Evolutionary conservation across 2,329 filamentous ascomycete species (phyloP).

Genomic region (Orbilia quercus): DNA sequence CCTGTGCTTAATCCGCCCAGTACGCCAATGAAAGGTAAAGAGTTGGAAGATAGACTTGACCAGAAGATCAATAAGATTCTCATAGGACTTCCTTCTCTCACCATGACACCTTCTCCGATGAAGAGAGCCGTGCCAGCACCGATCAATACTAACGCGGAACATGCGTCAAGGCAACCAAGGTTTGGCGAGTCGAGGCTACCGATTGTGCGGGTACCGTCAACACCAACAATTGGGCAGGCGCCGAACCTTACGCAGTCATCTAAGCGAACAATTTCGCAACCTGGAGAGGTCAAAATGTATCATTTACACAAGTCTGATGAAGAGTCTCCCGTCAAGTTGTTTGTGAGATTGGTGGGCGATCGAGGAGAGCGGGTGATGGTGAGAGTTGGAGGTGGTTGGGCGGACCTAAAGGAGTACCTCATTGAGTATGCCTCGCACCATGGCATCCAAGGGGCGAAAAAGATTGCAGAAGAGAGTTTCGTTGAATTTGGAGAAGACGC

Average conservation of each 20-base stretch:
- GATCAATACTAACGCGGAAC: constrained; percentile 39
- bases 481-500: constrained; percentile 51
- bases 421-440: constrained; percentile 94
- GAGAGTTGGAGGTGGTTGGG: constrained; percentile 97
- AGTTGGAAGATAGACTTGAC: constrained; percentile 57
- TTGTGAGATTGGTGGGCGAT: constrained; percentile 91
- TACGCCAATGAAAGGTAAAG: constrained; percentile 53
- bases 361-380: constrained; percentile 95
- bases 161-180: constrained; percentile 58
- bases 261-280: constrained; percentile 62
- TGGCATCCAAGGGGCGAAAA: constrained; percentile 70
- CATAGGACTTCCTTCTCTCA: constrained; percentile 57
- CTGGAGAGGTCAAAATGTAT: constrained; percentile 83
- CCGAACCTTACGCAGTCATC: constrained; percentile 65
- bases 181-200: constrained; percentile 63
- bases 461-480: constrained; percentile 57
- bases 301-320: constrained; percentile 86
- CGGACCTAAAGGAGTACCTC: constrained; percentile 92
- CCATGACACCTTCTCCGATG: constrained; percentile 54
- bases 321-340: constrained; percentile 90
- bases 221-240: constrained; percentile 65
- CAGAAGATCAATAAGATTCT: constrained; percentile 59
- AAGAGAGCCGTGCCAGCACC: constrained; percentile 42
- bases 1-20: constrained; percentile 39
- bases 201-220: constrained; percentile 58